Conservation (phyloP, 129 eudicot genomes). For the Tagetes patula region DNA sequence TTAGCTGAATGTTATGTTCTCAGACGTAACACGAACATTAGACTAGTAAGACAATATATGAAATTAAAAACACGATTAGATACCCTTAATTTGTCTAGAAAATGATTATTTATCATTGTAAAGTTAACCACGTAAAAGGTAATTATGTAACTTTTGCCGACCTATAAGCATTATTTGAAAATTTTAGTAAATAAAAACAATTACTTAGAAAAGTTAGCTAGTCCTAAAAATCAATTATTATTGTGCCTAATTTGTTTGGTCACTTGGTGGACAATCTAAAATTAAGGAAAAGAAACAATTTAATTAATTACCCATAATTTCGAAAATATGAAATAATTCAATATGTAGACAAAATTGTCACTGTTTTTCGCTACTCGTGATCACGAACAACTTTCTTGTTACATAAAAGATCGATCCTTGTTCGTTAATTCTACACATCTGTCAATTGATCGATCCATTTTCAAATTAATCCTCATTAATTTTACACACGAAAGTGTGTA, state of each 20-base stretch:
- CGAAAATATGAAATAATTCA: no score
- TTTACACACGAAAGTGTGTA: no score
- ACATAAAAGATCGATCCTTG: neutral
- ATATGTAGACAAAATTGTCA: no score
- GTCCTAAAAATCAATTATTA: neutral
- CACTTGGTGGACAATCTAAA: constrained; percentile 22
- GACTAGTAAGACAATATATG: no score
- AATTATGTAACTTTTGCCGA: constrained; percentile 14
- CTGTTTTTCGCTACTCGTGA: no score
- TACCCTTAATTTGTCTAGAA: neutral
- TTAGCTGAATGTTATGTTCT: no score
- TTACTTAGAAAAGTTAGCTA: neutral
- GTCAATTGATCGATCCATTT: neutral
- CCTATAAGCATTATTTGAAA: neutral
- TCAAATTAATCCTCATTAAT: no score
- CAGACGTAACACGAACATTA: no score
- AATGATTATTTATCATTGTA: neutral
- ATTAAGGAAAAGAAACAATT: neutral
- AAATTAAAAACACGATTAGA: neutral
- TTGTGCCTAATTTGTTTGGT: constrained; percentile 22
- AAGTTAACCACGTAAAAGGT: neutral
- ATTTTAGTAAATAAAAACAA: neutral
- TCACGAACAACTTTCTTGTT: no score
- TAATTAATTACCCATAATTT: no score
- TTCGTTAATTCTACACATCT: neutral